Percentiles rank a stretch among this genome's conserved stretches.
Conservation (phyloP, 371 early-diverging fungal species). For the Apophysomyces ossiformis region DNA sequence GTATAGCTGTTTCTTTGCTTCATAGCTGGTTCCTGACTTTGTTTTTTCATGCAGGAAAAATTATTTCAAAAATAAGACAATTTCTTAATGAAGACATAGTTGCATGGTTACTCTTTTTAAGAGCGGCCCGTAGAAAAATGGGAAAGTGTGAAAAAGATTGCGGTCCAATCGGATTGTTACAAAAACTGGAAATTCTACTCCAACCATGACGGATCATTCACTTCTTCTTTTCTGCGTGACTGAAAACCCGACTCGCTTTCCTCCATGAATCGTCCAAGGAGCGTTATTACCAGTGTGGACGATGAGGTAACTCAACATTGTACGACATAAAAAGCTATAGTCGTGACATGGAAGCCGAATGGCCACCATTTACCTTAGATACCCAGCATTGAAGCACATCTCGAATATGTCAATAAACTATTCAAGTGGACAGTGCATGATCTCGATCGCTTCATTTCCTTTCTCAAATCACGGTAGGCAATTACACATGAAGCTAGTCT, state of each 20-base stretch:
- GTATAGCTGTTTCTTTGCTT: background rate
- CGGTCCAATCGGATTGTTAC: slow-evolving; percentile 11
- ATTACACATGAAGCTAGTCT: background rate
- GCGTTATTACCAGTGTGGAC: slow-evolving; percentile 13
- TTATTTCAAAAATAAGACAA: too few species aligned
- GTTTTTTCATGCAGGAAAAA: background rate
- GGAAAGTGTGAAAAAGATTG: background rate
- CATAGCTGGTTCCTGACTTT: slow-evolving; percentile 2
- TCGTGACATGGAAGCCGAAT: background rate
- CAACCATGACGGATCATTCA: background rate
- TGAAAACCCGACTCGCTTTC: slow-evolving; percentile 3
- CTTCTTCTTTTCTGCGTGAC: slow-evolving; percentile 13
- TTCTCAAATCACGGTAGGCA: slow-evolving; percentile 18
- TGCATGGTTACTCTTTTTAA: background rate
- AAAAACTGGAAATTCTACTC: slow-evolving; percentile 2
- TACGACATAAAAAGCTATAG: background rate
- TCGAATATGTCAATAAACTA: slow-evolving; percentile 20
- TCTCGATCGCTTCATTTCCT: slow-evolving; percentile 20
- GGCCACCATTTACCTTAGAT: background rate
- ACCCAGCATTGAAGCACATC: slow-evolving; percentile 22
- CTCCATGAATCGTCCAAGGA: slow-evolving; percentile 14
- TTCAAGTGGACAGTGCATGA: slow-evolving; percentile 22
- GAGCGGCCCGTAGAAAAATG: background rate
- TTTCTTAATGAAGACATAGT: background rate
- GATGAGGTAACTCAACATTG: slow-evolving; percentile 4